Conservation (phyloP, 441 rosid species). For the Jatropha multifida region DNA sequence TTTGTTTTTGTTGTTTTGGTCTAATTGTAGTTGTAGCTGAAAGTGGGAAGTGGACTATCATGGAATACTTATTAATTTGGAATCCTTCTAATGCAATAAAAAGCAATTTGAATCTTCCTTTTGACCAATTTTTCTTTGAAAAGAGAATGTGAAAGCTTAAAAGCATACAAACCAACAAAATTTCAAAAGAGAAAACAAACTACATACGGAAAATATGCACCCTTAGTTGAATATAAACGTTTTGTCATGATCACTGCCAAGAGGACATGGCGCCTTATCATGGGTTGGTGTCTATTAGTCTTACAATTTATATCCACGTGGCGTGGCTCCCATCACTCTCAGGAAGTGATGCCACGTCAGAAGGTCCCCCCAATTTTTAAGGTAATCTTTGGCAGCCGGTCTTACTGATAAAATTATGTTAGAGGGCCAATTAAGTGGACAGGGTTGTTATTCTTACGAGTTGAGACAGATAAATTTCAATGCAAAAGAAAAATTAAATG, state of each 20-base stretch:
- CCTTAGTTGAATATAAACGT: constrained; percentile 15
- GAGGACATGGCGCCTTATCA: constrained; percentile 14
- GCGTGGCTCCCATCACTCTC: background rate
- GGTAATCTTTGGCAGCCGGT: too few species aligned
- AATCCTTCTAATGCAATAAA: constrained; percentile 17
- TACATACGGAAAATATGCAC: constrained; percentile 1
- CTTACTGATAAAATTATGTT: too few species aligned
- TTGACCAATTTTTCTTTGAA: constrained; percentile 20
- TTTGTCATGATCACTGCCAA: background rate
- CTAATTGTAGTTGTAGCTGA: background rate
- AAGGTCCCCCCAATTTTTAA: background rate
- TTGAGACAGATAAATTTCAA: too few species aligned
- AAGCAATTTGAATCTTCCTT: constrained; percentile 24
- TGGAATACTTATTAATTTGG: too few species aligned
- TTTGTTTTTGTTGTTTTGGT: background rate
- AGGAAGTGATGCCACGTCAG: constrained; percentile 6
- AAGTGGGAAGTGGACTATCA: background rate
- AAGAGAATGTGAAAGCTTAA: constrained; percentile 16
- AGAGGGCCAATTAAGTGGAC: too few species aligned
- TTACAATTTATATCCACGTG: constrained; percentile 29
- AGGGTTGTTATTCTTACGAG: too few species aligned
- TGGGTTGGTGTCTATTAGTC: constrained; percentile 12
- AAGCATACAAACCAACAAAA: constrained; percentile 20
- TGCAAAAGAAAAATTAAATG: too few species aligned
- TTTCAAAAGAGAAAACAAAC: constrained; percentile 1